phyloP scores from a whole-genome alignment of 1,284 basidiomycete genomes.

The Rhodotorula sp. region DNA sequence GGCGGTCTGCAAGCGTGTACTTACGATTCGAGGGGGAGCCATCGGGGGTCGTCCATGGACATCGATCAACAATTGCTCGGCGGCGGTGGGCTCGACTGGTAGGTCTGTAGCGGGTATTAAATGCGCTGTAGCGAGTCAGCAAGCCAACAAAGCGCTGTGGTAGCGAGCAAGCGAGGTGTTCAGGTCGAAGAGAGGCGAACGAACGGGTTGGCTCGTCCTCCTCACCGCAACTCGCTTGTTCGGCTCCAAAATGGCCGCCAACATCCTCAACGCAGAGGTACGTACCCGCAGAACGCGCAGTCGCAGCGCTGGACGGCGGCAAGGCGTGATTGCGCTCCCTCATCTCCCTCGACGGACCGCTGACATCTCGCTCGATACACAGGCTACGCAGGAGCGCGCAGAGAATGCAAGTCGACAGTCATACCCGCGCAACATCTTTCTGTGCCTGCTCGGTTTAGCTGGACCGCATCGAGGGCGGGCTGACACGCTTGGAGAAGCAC shows the following conservation, averaged over 20 bases:
- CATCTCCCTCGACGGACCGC: background rate
- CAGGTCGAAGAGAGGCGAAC: too few relatives aligned
- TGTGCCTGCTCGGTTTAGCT: rapidly evolving
- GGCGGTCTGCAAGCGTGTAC: background rate
- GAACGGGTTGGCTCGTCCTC: background rate
- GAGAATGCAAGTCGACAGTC: constrained; percentile 32
- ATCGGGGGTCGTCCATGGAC: constrained; percentile 28
- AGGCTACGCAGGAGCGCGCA: constrained; percentile 42
- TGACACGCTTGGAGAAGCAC: background rate
- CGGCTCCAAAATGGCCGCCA: constrained; percentile 24
- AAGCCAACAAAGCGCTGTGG: background rate
- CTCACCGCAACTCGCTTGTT: background rate
- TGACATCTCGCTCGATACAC: background rate
- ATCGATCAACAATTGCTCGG: background rate
- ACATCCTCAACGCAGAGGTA: constrained; percentile 36
- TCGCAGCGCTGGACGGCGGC: background rate
- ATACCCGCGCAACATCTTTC: too few relatives aligned
- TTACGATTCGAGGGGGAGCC: constrained; percentile 38
- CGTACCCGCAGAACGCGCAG: background rate
- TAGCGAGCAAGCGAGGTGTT: background rate
- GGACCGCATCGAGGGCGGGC: background rate
- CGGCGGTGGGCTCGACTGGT: background rate
- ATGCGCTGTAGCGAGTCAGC: background rate
- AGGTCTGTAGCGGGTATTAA: background rate
- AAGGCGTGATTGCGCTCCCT: background rate